Evolutionary conservation across 2,329 filamentous ascomycete species (phyloP).

Genomic region (Stenocarpella maydis): DNA sequence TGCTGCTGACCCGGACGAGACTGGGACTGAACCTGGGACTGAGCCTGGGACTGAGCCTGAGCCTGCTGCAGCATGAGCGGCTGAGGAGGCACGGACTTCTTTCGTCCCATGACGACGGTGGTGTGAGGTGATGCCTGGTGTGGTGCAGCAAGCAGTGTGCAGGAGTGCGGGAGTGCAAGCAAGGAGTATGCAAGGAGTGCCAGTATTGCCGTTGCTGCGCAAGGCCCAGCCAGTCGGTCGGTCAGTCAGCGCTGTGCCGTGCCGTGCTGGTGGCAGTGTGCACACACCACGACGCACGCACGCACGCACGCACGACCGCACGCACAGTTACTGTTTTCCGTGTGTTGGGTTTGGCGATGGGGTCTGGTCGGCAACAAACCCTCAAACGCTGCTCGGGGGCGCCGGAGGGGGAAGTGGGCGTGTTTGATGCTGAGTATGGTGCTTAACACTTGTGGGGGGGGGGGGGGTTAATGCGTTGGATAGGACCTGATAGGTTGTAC

Average conservation of each 20-base stretch:
- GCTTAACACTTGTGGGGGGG: too few relatives aligned
- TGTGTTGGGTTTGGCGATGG: constrained; percentile 3
- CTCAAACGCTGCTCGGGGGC: constrained; percentile 22
- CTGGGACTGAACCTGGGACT: neutral
- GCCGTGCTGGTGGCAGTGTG: too few relatives aligned
- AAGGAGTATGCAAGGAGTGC: neutral
- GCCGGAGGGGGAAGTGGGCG: neutral
- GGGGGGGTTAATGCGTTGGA: constrained; percentile 18
- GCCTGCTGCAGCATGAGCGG: constrained; percentile 23
- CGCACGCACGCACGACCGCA: too few relatives aligned
- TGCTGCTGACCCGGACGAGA: neutral
- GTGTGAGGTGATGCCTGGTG: constrained; percentile 16
- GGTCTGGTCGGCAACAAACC: constrained; percentile 11
- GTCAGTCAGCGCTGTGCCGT: neutral
- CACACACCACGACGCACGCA: too few relatives aligned
- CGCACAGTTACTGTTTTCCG: too few relatives aligned
- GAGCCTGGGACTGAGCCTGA: constrained; percentile 12
- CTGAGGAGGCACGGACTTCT: constrained; percentile 34
- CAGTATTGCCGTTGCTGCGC: neutral
- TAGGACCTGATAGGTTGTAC: constrained; percentile 5
- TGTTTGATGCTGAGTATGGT: constrained; percentile 25
- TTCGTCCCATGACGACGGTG: constrained; percentile 32
- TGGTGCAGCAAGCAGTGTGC: neutral
- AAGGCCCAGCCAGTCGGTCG: too few relatives aligned
- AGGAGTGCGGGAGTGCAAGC: neutral